A percentile compares a stretch with the other conserved stretches of the same genome.
Conservation (phyloP, 2,329 filamentous ascomycete species). For the Pezicula neosporulosa region DNA sequence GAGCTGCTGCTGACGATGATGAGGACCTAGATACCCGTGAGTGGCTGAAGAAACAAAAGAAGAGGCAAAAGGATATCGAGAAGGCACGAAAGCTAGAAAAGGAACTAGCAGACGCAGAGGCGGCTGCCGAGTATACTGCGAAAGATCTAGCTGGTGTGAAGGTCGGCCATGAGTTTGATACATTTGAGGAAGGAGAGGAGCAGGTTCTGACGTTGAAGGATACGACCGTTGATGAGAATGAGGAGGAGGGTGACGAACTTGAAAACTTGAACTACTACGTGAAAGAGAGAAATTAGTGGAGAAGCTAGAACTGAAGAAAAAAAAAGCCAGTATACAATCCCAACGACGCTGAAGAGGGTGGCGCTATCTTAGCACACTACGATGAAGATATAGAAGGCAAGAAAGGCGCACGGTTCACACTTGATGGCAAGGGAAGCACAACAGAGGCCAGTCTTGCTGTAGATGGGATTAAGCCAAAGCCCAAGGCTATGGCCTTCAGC, state of each 20-base stretch:
- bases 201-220: slow-evolving; percentile 96
- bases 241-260: slow-evolving; percentile 87
- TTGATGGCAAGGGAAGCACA: slow-evolving; percentile 73
- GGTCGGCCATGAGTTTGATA: slow-evolving; percentile 80
- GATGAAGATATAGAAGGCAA: slow-evolving; percentile 93
- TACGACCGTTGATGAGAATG: slow-evolving; percentile 76
- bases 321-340: slow-evolving; percentile 88
- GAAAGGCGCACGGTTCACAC: slow-evolving; percentile 81
- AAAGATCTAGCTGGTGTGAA: slow-evolving; percentile 87
- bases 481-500: slow-evolving; percentile 68
- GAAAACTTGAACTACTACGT: slow-evolving; percentile 70
- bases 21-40: slow-evolving; percentile 72
- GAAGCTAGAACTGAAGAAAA: slow-evolving; percentile 83
- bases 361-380: slow-evolving; percentile 1
- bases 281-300: slow-evolving; percentile 73
- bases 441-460: slow-evolving; percentile 58
- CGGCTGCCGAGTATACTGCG: slow-evolving; percentile 72
- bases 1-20: slow-evolving; percentile 68
- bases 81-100: slow-evolving; percentile 69
- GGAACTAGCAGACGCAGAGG: slow-evolving; percentile 75
- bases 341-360: slow-evolving; percentile 62
- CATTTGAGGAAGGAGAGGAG: slow-evolving; percentile 79
- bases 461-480: slow-evolving; percentile 47
- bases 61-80: slow-evolving; percentile 87
- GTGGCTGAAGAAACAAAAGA: slow-evolving; percentile 89